These are phyloP conservation scores for Thecaphora thlaspeos DNA, from an alignment of 1,284 basidiomycete species.

Conservation along the genomic window DNA sequence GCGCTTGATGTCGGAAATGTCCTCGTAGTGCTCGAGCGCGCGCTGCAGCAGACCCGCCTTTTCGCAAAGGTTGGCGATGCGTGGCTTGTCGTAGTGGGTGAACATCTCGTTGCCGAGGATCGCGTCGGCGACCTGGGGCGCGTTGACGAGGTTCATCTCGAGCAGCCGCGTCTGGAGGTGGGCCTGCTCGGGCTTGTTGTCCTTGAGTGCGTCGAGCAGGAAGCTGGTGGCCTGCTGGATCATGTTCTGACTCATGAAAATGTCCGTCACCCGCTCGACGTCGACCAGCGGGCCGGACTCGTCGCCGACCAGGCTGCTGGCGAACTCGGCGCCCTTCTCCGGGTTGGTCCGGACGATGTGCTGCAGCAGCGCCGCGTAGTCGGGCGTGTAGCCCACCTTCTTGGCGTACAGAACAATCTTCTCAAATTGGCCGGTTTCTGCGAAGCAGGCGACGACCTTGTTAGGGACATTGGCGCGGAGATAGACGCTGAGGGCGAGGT, in stretches of 20 bases:
- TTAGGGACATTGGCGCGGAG: constrained; percentile 96
- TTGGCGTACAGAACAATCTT: constrained; percentile 98
- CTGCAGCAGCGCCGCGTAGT: constrained; percentile 91
- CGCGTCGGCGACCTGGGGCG: constrained; percentile 97
- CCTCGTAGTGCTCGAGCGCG: constrained; percentile 96
- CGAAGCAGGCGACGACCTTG: constrained; percentile 96
- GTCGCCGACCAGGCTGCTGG: constrained; percentile 89
- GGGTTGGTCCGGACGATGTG: constrained; percentile 96
- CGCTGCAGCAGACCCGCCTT: constrained; percentile 94
- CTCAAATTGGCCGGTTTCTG: constrained; percentile 96
- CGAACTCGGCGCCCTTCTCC: constrained; percentile 97
- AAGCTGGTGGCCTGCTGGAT: constrained; percentile 99
- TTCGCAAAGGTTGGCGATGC: constrained; percentile 97
- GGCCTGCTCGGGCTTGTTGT: constrained; percentile 96
- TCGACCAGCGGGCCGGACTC: constrained; percentile 90
- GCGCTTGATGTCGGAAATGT: constrained; percentile 93
- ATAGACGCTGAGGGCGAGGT: constrained; percentile 96
- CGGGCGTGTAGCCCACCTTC: constrained; percentile 92
- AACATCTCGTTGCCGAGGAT: constrained; percentile 99
- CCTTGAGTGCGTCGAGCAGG: constrained; percentile 97
- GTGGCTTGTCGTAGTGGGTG: constrained; percentile 90
- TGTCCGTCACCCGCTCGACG: constrained; percentile 74
- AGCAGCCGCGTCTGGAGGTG: constrained; percentile 92
- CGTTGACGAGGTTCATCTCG: constrained; percentile 97
- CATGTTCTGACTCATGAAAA: constrained; percentile 99